These are phyloP conservation scores for Zoysia japonica DNA, from an alignment of 176 grass and related monocot species.

Conservation along the genomic window DNA sequence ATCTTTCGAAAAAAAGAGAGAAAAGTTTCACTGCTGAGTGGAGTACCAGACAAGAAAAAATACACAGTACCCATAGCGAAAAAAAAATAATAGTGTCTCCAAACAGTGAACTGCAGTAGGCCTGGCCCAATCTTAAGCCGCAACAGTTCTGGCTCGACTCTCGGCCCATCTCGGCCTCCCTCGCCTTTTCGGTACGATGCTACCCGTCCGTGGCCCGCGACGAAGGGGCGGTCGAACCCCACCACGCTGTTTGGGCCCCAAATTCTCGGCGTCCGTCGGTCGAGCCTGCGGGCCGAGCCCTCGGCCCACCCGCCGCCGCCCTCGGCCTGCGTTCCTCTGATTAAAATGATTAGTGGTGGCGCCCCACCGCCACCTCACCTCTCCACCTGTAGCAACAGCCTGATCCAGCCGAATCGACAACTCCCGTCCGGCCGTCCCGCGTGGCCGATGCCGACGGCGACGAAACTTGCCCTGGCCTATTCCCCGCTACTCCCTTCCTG, in stretches of 20 bases:
- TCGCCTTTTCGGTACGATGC: not conserved
- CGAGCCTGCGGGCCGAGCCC: not conserved
- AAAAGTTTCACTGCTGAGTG: too few species aligned
- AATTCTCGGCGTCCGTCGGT: conserved; percentile 2
- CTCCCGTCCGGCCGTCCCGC: not conserved
- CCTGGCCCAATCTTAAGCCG: not conserved
- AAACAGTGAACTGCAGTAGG: not conserved
- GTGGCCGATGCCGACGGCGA: conserved; percentile 45
- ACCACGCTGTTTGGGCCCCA: not conserved
- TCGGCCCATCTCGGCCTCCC: not conserved
- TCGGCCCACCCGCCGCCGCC: not conserved
- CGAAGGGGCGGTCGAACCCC: not conserved
- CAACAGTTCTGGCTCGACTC: not conserved
- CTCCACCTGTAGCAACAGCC: conserved; percentile 20
- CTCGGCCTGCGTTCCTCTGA: conserved; percentile 3
- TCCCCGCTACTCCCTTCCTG: conserved; percentile 11
- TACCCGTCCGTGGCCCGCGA: not conserved
- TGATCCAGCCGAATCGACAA: conserved; percentile 44
- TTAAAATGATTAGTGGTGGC: conserved; percentile 4
- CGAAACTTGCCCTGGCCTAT: not conserved
- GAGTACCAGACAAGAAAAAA: too few species aligned
- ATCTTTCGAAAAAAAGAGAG: too few species aligned
- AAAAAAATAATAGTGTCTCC: too few species aligned
- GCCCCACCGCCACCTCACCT: conserved; percentile 23
- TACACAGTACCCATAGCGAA: too few species aligned